Base-by-base conservation (phyloP, 345 rosid species). In the Eucalyptus caleyi region DNA sequence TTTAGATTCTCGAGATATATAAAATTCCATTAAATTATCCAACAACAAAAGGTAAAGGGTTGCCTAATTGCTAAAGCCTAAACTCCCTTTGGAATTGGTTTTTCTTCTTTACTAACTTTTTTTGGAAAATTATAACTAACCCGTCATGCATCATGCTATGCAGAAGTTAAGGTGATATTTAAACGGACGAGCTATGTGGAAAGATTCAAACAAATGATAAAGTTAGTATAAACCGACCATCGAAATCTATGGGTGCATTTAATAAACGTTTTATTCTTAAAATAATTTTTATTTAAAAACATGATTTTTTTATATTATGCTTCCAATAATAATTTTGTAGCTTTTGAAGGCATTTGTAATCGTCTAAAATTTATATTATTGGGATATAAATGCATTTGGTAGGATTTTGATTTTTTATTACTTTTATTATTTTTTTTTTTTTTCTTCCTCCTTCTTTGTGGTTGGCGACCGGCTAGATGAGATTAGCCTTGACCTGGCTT, bases 391-490 rank as follows among this genome's bases (percentile, higher is more conserved):
- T 53, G 59, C 2, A 1, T 19, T 53, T 53, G 5, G 5, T 53
- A 8, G 5, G 26, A 53, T 53, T 53, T 3, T 8, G 8, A 3
- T 7, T 53, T 19, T 53, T 53, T 19, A 53, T 3, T 53, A 8
- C 59, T 53, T 53, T 53, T 53, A 19, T 19, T 51, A 16, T 7
- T 19, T 19, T 53, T 8, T 53, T 7, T 53, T 1, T 7, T 53
- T 21, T 21, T 53, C 26, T 53, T 8, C 26, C 11, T 53, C 11
- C 0, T 53, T 53, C 59, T 53, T 21, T 8, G 26, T 53, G 2
- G 11, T 1, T 53, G 2, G 4, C 0, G 1, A 53, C 4, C 0
- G 1, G 11, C 2, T 19, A 2, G 59, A 19, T 0, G 2, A 53
- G 26, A 9, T 53, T 3, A 19, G 5, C 11, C 59, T 53, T 8